Evolutionary conservation across 176 grass and related monocot genomes (phyloP).

Genomic region (Oryza rufipogon): DNA sequence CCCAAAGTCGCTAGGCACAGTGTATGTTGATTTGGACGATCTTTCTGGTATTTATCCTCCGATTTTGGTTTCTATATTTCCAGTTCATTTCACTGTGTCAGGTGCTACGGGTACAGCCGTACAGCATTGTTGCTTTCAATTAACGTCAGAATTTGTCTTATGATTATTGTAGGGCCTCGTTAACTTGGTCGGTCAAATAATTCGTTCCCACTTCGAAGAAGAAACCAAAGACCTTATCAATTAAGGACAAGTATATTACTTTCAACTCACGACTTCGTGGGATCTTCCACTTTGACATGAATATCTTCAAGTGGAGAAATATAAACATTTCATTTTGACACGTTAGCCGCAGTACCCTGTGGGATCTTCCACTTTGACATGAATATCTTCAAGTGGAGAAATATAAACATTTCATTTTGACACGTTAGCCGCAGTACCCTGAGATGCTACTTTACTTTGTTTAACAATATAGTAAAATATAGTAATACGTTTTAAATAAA

Average conservation of each 20-base stretch:
- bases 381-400: background rate
- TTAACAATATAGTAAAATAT: no score
- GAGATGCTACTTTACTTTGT: no score
- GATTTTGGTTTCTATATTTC: background rate
- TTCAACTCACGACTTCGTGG: background rate
- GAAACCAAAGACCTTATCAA: background rate
- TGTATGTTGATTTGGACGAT: background rate
- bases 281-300: background rate
- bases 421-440: background rate
- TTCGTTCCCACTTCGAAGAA: background rate
- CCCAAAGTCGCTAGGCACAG: background rate
- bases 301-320: background rate
- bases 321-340: background rate
- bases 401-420: background rate
- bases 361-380: background rate
- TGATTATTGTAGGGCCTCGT: background rate
- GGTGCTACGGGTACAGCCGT: no score
- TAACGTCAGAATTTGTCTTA: no score
- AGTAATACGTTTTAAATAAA: no score
- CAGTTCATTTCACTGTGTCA: background rate
- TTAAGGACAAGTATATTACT: background rate
- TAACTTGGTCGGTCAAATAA: background rate
- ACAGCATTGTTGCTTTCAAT: no score
- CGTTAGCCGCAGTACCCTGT: background rate
- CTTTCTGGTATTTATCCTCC: background rate